Evolutionary conservation across 352 stramenopile species (phyloP).

Genomic region (Pythium sukuiense): DNA sequence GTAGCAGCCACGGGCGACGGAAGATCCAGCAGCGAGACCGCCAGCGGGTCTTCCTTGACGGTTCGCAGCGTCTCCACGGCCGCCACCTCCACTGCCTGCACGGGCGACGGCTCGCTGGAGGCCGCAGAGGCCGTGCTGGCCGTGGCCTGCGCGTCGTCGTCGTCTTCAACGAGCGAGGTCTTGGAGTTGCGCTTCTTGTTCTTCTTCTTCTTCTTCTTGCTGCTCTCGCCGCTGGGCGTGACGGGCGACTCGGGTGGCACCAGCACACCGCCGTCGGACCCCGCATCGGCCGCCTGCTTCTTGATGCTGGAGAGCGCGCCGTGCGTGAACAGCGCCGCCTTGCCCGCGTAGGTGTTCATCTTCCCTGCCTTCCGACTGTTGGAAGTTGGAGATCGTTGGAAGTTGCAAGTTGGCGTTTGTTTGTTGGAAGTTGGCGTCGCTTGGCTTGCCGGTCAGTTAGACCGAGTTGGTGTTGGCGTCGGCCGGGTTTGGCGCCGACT

Average conservation of each 20-base stretch:
- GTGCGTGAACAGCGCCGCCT: slow-evolving; percentile 11
- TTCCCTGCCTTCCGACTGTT: neutral
- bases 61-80: neutral
- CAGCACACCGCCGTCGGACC: too few relatives aligned
- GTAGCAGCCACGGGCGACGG: slow-evolving; percentile 37
- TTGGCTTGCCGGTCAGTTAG: slow-evolving; percentile 4
- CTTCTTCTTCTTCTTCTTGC: slow-evolving; percentile 31
- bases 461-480: neutral
- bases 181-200: slow-evolving; percentile 28
- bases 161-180: neutral
- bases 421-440: neutral
- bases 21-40: slow-evolving; percentile 35
- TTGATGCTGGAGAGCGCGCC: slow-evolving; percentile 1
- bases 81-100: slow-evolving; percentile 8
- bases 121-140: slow-evolving; percentile 1
- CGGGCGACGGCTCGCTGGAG: neutral
- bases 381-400: neutral
- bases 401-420: neutral
- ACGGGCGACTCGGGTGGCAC: slow-evolving; percentile 9
- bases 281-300: neutral
- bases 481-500: slow-evolving; percentile 1
- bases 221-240: slow-evolving; percentile 6
- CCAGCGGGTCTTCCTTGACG: slow-evolving; percentile 11
- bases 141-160: slow-evolving; percentile 1
- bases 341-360: slow-evolving; percentile 10